Evolutionary conservation across 306 rosid genomes (phyloP).

Genomic region (Hylodesmum podocarpum): DNA sequence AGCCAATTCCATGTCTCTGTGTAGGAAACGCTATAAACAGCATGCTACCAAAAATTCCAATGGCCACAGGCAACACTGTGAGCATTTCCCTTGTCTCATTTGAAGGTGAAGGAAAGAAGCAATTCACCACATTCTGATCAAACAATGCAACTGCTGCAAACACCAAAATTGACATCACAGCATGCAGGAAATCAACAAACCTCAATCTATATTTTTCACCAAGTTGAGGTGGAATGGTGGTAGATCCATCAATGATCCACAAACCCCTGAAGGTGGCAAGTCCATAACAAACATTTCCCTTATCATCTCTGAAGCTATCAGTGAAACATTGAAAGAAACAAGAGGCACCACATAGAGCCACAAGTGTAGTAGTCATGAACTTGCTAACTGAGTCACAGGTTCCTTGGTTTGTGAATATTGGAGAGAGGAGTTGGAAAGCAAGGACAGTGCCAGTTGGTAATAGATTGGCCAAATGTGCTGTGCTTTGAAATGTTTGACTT

Average conservation of each 20-base stretch:
- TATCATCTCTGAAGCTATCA: slow-evolving; percentile 61
- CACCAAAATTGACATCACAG: slow-evolving; percentile 55
- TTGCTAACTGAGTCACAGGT: slow-evolving; percentile 53
- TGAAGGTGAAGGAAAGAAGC: slow-evolving; percentile 10
- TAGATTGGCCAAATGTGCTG: slow-evolving; percentile 84
- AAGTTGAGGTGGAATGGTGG: slow-evolving; percentile 29
- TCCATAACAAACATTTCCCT: slow-evolving; percentile 65
- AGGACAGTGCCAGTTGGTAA: slow-evolving; percentile 88
- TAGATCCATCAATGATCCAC: slow-evolving; percentile 68
- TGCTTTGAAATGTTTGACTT: slow-evolving; percentile 74
- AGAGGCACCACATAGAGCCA: slow-evolving; percentile 48
- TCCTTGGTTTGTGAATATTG: slow-evolving; percentile 63
- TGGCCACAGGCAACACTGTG: slow-evolving; percentile 31
- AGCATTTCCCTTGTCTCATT: neutral
- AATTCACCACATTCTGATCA: neutral
- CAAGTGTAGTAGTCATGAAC: slow-evolving; percentile 45
- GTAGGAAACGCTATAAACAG: slow-evolving; percentile 42
- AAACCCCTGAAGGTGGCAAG: slow-evolving; percentile 63
- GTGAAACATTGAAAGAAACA: slow-evolving; percentile 64
- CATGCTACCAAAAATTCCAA: slow-evolving; percentile 55
- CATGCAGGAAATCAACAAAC: slow-evolving; percentile 58
- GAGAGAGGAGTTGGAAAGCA: slow-evolving; percentile 80
- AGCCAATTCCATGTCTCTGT: neutral
- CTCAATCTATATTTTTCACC: slow-evolving; percentile 39
- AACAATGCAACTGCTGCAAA: slow-evolving; percentile 57